Base-by-base conservation (phyloP, 2,329 filamentous ascomycete genomes). In the Aspergillus udagawae region DNA sequence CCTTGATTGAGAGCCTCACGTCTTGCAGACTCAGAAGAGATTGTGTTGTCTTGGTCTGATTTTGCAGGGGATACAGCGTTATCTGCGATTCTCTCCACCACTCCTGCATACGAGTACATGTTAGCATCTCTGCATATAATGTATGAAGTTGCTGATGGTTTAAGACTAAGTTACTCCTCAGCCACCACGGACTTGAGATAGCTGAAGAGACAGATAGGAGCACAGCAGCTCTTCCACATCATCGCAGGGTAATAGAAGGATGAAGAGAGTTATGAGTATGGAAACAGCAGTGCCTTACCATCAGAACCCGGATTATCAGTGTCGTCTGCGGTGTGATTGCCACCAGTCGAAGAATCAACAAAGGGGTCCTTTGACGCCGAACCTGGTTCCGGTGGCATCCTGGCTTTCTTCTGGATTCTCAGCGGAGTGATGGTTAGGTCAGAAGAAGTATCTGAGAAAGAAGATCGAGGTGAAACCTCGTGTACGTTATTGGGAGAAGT, bases 281-380 rank as follows among this genome's bases (percentile, higher is more conserved):
- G 32, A 38, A 35, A 17, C 14, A 38, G 14, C 32, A 38, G 32
- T 17, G 32, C 14, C 10, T 27, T 47, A 47, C 44, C 44, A 8
- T 47, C 21, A 47, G 44, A 47, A 10, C 14, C 9, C 4, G 23
- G 20, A 27, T 42, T 25, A n/a, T n/a, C 32, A 50, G n/a, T 32
- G 8, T n/a, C 5, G 23, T 27, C 32, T 28, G 20, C 51, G 3
- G 20, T 28, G 14, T 25, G 21, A 7, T 12, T 47, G 9, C 12
- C 44, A 10, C 21, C 20, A 23, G 44, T 47, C 9, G 51, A 17
- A 10, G 49, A 41, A 28, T 57, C 52, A 27, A 47, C 32, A 38
- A 59, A 53, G 28, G 54, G 57, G 23, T 59, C 54, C 23, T 53
- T 41, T 9, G 53, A 25, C 28, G 12, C 32, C 25, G 14, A 8